Evolutionary conservation across 352 stramenopile species (phyloP).

Genomic region (Globisporangium spinosum): DNA sequence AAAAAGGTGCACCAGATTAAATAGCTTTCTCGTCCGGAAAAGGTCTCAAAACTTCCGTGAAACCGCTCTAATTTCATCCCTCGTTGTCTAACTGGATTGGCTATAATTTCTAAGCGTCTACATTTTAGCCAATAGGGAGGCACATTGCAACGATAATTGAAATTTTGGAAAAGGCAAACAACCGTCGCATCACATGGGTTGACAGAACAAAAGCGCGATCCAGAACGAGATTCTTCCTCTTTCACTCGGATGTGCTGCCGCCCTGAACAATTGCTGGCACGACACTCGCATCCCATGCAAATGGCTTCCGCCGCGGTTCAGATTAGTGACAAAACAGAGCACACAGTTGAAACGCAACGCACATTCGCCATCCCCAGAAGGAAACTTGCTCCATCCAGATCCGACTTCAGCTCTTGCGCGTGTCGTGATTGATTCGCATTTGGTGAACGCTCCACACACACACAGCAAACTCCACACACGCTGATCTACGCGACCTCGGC

Average conservation of each 20-base stretch:
- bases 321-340: not conserved
- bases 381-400: not conserved
- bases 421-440: not conserved
- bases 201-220: conserved; percentile 4
- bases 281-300: not conserved
- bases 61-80: not conserved
- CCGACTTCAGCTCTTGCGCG: not conserved
- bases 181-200: not conserved
- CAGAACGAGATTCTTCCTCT: not conserved
- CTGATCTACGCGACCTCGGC: not conserved
- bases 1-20: not conserved
- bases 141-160: no score
- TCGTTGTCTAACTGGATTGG: not conserved
- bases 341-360: no score
- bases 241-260: not conserved
- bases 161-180: no score
- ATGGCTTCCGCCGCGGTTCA: not conserved
- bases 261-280: not conserved
- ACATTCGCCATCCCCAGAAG: not conserved
- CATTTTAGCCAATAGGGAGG: not conserved
- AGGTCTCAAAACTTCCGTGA: not conserved
- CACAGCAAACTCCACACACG: not conserved
- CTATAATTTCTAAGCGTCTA: not conserved
- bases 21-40: not conserved
- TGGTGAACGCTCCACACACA: not conserved